phyloP scores from a whole-genome alignment of 148 eudicot genomes.

The Vaccinium myrtillus region DNA sequence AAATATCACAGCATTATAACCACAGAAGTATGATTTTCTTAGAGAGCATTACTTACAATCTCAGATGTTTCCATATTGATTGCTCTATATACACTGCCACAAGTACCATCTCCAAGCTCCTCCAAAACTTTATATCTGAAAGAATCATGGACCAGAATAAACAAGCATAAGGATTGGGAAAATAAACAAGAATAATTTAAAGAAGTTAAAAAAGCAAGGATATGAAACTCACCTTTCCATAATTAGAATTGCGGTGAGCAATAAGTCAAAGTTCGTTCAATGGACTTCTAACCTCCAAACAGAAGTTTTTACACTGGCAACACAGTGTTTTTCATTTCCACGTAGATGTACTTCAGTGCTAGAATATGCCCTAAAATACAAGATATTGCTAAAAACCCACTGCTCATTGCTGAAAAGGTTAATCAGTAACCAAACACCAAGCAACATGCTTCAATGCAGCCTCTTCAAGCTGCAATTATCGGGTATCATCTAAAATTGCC shows the following conservation, averaged over 20 bases:
- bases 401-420: constrained; percentile 55
- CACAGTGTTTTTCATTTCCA: constrained; percentile 45
- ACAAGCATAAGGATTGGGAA: constrained; percentile 12
- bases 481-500: constrained; percentile 69
- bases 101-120: constrained; percentile 95
- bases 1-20: not conserved
- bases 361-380: constrained; percentile 46
- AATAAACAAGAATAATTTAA: not conserved
- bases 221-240: constrained; percentile 73
- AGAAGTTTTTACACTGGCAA: constrained; percentile 50
- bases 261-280: constrained; percentile 35
- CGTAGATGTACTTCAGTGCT: constrained; percentile 33
- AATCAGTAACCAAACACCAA: constrained; percentile 44
- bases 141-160: constrained; percentile 19
- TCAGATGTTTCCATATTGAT: constrained; percentile 70
- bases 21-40: constrained; percentile 6
- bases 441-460: constrained; percentile 88
- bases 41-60: constrained; percentile 52
- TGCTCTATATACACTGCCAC: constrained; percentile 94
- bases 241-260: constrained; percentile 19
- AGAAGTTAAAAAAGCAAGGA: not conserved
- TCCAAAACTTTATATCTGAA: constrained; percentile 73
- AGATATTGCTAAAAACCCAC: constrained; percentile 38
- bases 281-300: constrained; percentile 66
- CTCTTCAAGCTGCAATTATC: constrained; percentile 69